Evolutionary conservation across 768 basidiomycete species (phyloP).

Genomic region (Tylopilus vinaceipallidus): DNA sequence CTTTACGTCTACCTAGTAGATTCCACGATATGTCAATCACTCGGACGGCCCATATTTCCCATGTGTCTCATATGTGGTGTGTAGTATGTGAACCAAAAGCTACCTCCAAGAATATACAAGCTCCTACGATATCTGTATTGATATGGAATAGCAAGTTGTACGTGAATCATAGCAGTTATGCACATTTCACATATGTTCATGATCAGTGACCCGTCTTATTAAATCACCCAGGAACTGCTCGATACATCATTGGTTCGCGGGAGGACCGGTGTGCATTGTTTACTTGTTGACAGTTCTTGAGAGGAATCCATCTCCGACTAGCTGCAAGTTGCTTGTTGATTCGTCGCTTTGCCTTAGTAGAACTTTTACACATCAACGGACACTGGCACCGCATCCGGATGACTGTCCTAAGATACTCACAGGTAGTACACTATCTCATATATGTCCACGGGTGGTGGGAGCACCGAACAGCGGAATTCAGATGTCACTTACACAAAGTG

Average conservation of each 20-base stretch:
- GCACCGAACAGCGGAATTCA: background rate
- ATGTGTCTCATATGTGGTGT: background rate
- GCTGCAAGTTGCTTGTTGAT: background rate
- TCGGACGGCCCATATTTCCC: no score
- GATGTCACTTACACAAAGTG: background rate
- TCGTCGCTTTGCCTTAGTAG: background rate
- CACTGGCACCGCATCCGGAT: no score
- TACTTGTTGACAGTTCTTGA: background rate
- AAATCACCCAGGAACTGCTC: background rate
- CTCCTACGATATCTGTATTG: background rate
- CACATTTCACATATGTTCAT: background rate
- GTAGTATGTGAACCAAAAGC: background rate
- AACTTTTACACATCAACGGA: no score
- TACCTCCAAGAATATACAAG: background rate
- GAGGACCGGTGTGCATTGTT: background rate
- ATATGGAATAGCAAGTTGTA: background rate
- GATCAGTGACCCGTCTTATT: background rate
- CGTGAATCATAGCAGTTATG: background rate
- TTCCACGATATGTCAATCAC: background rate
- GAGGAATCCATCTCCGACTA: no score
- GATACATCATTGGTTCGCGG: constrained; percentile 17
- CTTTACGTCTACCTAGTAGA: background rate
- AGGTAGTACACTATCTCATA: background rate
- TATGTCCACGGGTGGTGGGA: background rate
- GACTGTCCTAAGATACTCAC: background rate